Base-by-base conservation (phyloP, 352 stramenopile genomes). In the Vaucheria bursata region DNA sequence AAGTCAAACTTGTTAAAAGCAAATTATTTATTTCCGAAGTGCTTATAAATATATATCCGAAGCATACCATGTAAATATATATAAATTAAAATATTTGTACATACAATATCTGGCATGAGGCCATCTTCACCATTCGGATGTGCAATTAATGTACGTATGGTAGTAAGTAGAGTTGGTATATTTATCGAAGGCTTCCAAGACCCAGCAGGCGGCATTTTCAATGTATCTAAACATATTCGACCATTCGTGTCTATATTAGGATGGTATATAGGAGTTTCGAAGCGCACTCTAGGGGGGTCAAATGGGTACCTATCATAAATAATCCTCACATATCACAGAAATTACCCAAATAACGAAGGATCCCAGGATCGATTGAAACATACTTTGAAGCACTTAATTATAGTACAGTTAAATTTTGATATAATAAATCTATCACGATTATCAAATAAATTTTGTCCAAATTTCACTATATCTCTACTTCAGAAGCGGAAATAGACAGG, bases 141-240 rank as follows among this genome's bases (percentile, higher is more conserved):
- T 6, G 88, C 89, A 87, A 95, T 93, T n/a, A 95, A 85, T 75
- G 94, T 78, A 1, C 91, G 88, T 79, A 95, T 93, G 0, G 90
- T 94, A 4, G 91, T 94, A 32, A 95, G 81, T 71, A 95, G 79
- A 18, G 90, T 95, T 65, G 88, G 90, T 66, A 95, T 91, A 79
- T 95, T 95, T 33, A 95, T 91, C 0, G 89, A 94, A n/a, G 91
- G 90, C 32, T 91, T 85, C 91, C 91, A 95, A 31, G 90, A 94
- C 5, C 91, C 91, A 64, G 77, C 38, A 18, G 90, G 90, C 73
- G 91, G 89, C 89, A 92, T 93, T 85, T 95, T 95, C 69, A 95
- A 88, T 7, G 89, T 93, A 79, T 95, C 90, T 1, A 95, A 87
- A 72, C 90, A 95, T 64, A 95, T 95, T 34, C 91, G 87, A 1